Conservation (phyloP, 2,329 filamentous ascomycete species). For the Cercospora nicotianae region DNA sequence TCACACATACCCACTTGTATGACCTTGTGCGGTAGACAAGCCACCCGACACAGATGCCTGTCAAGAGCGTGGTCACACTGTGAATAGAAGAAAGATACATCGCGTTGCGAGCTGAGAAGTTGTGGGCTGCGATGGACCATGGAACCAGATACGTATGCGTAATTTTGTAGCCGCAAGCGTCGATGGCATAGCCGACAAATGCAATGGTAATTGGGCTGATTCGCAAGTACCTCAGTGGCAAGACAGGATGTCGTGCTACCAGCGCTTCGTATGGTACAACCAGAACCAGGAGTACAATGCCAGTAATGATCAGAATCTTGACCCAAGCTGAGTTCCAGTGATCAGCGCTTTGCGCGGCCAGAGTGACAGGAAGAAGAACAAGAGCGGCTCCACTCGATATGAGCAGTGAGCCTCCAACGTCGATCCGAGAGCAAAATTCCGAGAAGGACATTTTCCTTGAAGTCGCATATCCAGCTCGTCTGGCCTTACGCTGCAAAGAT, state of each 20-base stretch:
- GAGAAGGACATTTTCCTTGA: constrained; percentile 32
- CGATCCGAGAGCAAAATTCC: constrained; percentile 41
- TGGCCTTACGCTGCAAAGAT: constrained; percentile 41
- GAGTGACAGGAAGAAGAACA: constrained; percentile 51
- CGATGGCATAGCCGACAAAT: constrained; percentile 44
- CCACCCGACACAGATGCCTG: constrained; percentile 43
- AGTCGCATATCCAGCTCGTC: constrained; percentile 33
- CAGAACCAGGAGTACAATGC: constrained; percentile 43
- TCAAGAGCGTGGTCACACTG: constrained; percentile 43
- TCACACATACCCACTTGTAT: constrained; percentile 52
- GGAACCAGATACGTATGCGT: constrained; percentile 53
- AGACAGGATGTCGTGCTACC: constrained; percentile 47
- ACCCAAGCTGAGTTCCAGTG: constrained; percentile 51
- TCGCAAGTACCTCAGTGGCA: constrained; percentile 50
- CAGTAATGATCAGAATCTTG: constrained; percentile 47
- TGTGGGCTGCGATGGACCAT: constrained; percentile 49
- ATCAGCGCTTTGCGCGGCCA: constrained; percentile 44
- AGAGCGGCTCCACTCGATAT: constrained; percentile 52
- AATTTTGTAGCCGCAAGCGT: constrained; percentile 47
- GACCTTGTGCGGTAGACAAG: constrained; percentile 47
- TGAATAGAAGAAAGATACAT: constrained; percentile 43
- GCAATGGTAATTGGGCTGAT: constrained; percentile 47
- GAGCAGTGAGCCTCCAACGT: constrained; percentile 46
- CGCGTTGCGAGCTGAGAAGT: constrained; percentile 44
- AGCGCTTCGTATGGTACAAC: constrained; percentile 53